These are phyloP conservation scores for Colletotrichum viniferum DNA, from an alignment of 2,329 filamentous ascomycete species.

Conservation along the genomic window DNA sequence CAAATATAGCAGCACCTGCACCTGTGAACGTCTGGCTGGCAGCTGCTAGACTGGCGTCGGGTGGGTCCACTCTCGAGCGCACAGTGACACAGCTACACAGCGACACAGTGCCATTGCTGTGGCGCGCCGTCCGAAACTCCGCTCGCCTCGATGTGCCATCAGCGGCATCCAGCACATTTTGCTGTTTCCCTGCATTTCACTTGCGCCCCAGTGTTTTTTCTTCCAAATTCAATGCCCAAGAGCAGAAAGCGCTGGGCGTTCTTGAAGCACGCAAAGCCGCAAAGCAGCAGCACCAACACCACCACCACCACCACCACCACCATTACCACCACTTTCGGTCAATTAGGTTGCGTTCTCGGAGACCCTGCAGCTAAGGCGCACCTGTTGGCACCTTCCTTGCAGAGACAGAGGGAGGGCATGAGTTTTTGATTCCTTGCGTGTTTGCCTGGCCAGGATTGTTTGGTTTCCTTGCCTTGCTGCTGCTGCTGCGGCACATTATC, in stretches of 20 bases:
- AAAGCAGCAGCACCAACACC: background rate
- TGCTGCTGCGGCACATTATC: background rate
- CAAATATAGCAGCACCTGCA: background rate
- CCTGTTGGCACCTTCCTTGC: background rate
- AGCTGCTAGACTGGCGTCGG: background rate
- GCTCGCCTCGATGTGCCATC: background rate
- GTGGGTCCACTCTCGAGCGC: background rate
- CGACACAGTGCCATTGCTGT: background rate
- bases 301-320: background rate
- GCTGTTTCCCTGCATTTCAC: background rate
- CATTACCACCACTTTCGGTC: background rate
- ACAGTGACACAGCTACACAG: background rate
- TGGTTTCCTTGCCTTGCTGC: background rate
- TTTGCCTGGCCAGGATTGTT: background rate
- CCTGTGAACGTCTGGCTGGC: background rate
- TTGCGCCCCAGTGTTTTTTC: background rate
- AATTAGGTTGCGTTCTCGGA: background rate
- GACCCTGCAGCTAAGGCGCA: background rate
- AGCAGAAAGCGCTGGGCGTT: background rate
- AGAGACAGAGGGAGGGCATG: background rate
- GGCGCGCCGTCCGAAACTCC: background rate
- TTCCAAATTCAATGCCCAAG: background rate
- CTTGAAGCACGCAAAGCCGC: conserved; percentile 13
- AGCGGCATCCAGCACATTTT: background rate
- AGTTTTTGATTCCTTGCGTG: background rate